Base-by-base conservation (phyloP, 176 grass and related monocot genomes). In the Typha latifolia region DNA sequence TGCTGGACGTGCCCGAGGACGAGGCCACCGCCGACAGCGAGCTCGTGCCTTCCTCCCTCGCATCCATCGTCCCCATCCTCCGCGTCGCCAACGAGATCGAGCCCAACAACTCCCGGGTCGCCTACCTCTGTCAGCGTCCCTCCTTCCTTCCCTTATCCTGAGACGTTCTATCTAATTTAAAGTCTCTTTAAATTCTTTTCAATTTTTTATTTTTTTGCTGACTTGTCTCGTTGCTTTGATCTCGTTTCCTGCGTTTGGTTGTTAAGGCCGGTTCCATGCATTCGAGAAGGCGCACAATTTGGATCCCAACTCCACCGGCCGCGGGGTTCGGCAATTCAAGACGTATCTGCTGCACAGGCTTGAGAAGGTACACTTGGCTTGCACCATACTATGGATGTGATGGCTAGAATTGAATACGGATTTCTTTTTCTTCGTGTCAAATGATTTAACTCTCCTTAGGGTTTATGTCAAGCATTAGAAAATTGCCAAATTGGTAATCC, bases 41-140 rank as follows among this genome's bases (percentile, higher is more conserved):
- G 79, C 74, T 93, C 21, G 94, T 99, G 55, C 94, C 94, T 0
- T 51, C 81, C 23, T 85, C 89, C 48, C 89, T 99, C 16, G 86
- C 81, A 23, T 69, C 81, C 47, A 87, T 99, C 47, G 86, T 83
- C 31, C 94, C 89, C 73, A 85, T 99, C 61, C 84, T 99, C 71
- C 95, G 95, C 66, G 86, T 87, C 31, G 95, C 95, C 48, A 99
- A 93, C 82, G 95, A 90, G 77, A 87, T 99, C 73, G 95, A 99
- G 86, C 2, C 10, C 2, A n/a, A 71, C 0, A 93, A 90, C 77
- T 79, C 74, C 14, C 95, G 95, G 32, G 89, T 99, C 69, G 89
- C 95, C 0, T 99, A 94, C 69, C 84, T 93, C 65, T 99, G 89
- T 99, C 64, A 37, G 83, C 67, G 24, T 29, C 22, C 59, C 29